Percentiles rank a stretch among this genome's conserved stretches.
Evolutionary conservation across 2,329 filamentous ascomycete genomes (phyloP).

Genomic region (Raffaelea arxii): DNA sequence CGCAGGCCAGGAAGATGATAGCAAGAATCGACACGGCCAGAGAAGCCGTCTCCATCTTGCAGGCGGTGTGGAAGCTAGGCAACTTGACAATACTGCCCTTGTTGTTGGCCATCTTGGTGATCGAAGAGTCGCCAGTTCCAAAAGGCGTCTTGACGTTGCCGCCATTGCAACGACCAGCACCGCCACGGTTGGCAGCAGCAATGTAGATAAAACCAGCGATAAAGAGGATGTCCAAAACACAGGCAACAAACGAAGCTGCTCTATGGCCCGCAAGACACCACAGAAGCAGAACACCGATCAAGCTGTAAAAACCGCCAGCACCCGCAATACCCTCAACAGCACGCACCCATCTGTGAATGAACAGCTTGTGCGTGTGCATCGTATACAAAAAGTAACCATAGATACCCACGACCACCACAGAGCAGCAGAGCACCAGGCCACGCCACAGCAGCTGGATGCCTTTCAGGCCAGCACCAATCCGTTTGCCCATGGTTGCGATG

Average conservation of each 20-base stretch:
- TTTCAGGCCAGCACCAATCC: conserved; percentile 55
- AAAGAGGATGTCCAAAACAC: conserved; percentile 71
- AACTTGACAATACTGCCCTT: conserved; percentile 37
- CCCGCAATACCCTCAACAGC: conserved; percentile 75
- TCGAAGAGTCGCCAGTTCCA: conserved; percentile 49
- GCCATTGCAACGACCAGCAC: conserved; percentile 52
- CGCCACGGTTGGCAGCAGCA: conserved; percentile 62
- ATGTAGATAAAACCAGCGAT: conserved; percentile 72
- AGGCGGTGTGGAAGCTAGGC: conserved; percentile 45
- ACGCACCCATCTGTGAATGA: conserved; percentile 55
- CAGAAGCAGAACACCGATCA: conserved; percentile 62
- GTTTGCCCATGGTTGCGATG: conserved; percentile 41
- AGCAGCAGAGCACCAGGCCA: conserved; percentile 61
- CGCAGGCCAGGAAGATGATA: conserved; percentile 32
- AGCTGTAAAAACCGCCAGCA: conserved; percentile 62
- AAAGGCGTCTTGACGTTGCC: conserved; percentile 55
- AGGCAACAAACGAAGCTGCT: conserved; percentile 62
- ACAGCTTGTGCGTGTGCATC: conserved; percentile 52
- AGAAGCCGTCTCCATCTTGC: conserved; percentile 64
- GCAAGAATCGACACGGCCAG: conserved; percentile 72
- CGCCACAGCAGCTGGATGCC: conserved; percentile 62
- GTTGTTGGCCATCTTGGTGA: conserved; percentile 36
- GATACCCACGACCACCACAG: conserved; percentile 64
- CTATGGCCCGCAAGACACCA: conserved; percentile 69
- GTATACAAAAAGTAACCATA: conserved; percentile 79